Evolutionary conservation across 805 yeast species (phyloP).

Genomic region (Candida tammaniensis): DNA sequence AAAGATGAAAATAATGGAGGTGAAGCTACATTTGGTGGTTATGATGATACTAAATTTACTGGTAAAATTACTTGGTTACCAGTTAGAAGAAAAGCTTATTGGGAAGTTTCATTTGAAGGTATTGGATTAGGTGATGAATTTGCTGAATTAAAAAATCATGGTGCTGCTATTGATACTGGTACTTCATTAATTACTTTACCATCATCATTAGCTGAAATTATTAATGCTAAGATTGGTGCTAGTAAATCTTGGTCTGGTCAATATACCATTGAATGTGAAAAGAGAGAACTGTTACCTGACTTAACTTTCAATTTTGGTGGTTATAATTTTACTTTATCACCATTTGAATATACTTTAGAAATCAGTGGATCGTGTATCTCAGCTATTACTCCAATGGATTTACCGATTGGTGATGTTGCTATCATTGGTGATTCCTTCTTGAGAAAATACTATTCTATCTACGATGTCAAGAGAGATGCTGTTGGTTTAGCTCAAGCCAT

Average conservation of each 20-base stretch:
- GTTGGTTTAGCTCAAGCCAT: conserved; percentile 87
- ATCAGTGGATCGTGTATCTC: conserved; percentile 94
- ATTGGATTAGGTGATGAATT: conserved; percentile 89
- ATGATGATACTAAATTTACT: conserved; percentile 67
- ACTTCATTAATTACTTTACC: conserved; percentile 95
- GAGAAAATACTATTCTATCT: conserved; percentile 90
- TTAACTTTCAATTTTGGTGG: conserved; percentile 88
- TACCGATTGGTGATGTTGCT: conserved; percentile 96
- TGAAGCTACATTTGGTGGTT: conserved; percentile 92
- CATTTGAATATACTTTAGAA: conserved; percentile 92
- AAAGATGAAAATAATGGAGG: conserved; percentile 76
- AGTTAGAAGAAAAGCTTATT: conserved; percentile 98
- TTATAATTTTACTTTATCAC: conserved; percentile 82
- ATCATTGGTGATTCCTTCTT: conserved; percentile 97
- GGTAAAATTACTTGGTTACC: conserved; percentile 96
- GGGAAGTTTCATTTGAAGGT: conserved; percentile 96
- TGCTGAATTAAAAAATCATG: conserved; percentile 76
- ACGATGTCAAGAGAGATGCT: conserved; percentile 85
- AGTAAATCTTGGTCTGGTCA: conserved; percentile 97
- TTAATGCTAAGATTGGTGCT: conserved; percentile 96
- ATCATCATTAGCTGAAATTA: conserved; percentile 90
- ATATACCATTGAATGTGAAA: conserved; percentile 86
- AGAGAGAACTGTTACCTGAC: conserved; percentile 84
- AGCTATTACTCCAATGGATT: conserved; percentile 94
- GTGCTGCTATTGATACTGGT: conserved; percentile 99